Conservation (phyloP, 495 filamentous ascomycete genomes). For the Aspergillus conjunctus region DNA sequence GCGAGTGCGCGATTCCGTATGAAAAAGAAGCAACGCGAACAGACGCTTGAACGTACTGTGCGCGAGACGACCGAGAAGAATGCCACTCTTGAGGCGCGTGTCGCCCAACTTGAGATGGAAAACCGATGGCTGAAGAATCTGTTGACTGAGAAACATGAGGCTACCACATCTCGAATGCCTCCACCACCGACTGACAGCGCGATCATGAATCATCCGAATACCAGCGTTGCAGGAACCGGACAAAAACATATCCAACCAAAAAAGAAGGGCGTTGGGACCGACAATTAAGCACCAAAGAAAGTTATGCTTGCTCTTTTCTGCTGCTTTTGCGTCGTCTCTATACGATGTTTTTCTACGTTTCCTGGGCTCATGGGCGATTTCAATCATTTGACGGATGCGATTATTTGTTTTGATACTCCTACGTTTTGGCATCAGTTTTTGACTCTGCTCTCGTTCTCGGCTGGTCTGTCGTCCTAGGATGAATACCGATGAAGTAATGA, state of each 20-base stretch:
- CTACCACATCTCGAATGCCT: constrained; percentile 30
- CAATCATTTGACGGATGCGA: constrained; percentile 14
- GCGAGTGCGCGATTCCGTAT: constrained; percentile 93
- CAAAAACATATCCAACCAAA: constrained; percentile 52
- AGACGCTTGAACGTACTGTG: constrained; percentile 83
- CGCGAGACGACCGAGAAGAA: constrained; percentile 92
- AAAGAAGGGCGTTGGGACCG: constrained; percentile 52
- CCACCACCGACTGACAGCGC: constrained; percentile 35
- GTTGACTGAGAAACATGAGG: constrained; percentile 84
- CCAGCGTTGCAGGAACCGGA: constrained; percentile 29
- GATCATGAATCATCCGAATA: constrained; percentile 29
- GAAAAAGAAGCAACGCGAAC: constrained; percentile 99
- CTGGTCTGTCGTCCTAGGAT: constrained; percentile 18
- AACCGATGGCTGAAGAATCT: constrained; percentile 96
- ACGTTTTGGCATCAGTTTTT: background rate
- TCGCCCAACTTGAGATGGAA: constrained; percentile 88
- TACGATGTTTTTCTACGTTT: constrained; percentile 8
- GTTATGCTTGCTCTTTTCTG: constrained; percentile 17
- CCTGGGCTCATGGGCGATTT: background rate
- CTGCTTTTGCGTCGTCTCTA: background rate
- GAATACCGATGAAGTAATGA: constrained; percentile 34
- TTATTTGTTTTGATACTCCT: constrained; percentile 19
- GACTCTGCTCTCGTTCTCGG: constrained; percentile 5
- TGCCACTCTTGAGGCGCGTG: constrained; percentile 71
- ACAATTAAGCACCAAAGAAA: constrained; percentile 34